phyloP scores from a whole-genome alignment of 75 land plant genomes.

The Picea glauca region DNA sequence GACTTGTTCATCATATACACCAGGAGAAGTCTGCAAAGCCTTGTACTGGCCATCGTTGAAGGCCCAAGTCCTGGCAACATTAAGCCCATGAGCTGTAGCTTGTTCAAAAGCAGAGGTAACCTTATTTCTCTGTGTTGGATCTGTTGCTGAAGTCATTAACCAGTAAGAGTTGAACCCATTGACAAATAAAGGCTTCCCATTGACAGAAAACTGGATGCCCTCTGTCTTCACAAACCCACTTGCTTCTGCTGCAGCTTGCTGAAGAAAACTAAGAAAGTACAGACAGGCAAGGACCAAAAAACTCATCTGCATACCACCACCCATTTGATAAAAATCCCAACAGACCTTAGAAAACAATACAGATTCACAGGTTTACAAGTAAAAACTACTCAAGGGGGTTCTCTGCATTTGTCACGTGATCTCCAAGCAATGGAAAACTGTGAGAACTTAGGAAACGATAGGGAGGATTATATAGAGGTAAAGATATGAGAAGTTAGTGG shows the following conservation, averaged over 20 bases:
- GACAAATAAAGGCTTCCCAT: constrained; percentile 55
- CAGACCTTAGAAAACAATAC: neutral
- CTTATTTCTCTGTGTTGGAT: constrained; percentile 35
- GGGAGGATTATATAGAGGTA: neutral
- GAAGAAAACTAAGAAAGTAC: neutral
- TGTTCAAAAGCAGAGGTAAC: constrained; percentile 39
- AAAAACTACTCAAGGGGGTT: no score
- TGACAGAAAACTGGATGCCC: constrained; percentile 38
- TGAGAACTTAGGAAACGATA: no score
- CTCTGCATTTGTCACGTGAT: neutral
- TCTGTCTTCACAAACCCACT: constrained; percentile 30
- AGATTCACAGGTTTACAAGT: neutral
- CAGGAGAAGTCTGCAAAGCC: constrained; percentile 36
- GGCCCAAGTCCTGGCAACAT: constrained; percentile 70
- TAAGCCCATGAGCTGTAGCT: constrained; percentile 49
- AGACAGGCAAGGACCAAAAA: neutral
- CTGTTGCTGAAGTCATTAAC: constrained; percentile 59
- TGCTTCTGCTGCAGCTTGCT: constrained; percentile 11
- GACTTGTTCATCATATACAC: constrained; percentile 31
- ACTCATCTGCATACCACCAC: neutral
- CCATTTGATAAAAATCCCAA: neutral
- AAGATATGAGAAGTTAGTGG: neutral
- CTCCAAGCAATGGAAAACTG: no score
- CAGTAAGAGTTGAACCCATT: constrained; percentile 88
- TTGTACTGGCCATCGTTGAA: constrained; percentile 48